Percentiles rank a stretch among this genome's conserved stretches.
These are phyloP conservation scores for Gaeumannomyces sp. DNA, from an alignment of 2,329 filamentous ascomycete species.

Conservation along the genomic window DNA sequence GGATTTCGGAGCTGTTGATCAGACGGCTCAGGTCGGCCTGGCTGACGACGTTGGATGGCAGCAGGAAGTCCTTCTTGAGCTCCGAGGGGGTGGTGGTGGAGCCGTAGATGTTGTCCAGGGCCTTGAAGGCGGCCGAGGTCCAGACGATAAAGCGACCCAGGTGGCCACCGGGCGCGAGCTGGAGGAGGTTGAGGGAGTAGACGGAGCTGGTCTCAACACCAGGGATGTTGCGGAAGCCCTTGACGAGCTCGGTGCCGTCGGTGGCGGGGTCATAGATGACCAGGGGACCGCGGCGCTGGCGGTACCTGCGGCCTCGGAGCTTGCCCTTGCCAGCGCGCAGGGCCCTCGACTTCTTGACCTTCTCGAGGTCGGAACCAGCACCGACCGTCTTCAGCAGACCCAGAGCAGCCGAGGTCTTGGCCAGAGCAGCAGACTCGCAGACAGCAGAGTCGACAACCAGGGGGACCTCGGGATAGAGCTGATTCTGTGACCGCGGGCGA, in stretches of 20 bases:
- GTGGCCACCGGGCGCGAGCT: conserved; percentile 97
- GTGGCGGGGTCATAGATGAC: conserved; percentile 95
- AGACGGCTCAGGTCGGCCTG: conserved; percentile 95
- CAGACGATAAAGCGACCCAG: conserved; percentile 98
- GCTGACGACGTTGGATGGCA: conserved; percentile 85
- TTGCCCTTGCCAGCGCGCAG: conserved; percentile 98
- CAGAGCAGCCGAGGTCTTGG: conserved; percentile 85
- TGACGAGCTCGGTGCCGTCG: conserved; percentile 90
- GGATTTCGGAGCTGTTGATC: conserved; percentile 99
- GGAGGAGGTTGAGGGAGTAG: conserved; percentile 93
- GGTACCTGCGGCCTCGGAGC: conserved; percentile 91
- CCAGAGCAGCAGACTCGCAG: conserved; percentile 71
- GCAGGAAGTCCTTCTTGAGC: conserved; percentile 98
- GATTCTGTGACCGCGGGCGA: conserved; percentile 96
- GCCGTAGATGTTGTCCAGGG: conserved; percentile 95
- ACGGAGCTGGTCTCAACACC: conserved; percentile 96
- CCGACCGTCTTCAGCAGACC: conserved; percentile 85
- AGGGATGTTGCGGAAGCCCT: conserved; percentile 97
- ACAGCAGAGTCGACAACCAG: conserved; percentile 89
- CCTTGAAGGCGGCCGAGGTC: conserved; percentile 94
- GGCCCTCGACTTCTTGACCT: conserved; percentile 96
- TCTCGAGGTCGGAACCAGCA: conserved; percentile 83
- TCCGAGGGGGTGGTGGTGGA: conserved; percentile 81
- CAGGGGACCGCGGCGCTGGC: conserved; percentile 94
- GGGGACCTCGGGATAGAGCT: conserved; percentile 86